phyloP scores from a whole-genome alignment of 2,329 filamentous ascomycete species.

The Plectosphaerella cucumerina region DNA sequence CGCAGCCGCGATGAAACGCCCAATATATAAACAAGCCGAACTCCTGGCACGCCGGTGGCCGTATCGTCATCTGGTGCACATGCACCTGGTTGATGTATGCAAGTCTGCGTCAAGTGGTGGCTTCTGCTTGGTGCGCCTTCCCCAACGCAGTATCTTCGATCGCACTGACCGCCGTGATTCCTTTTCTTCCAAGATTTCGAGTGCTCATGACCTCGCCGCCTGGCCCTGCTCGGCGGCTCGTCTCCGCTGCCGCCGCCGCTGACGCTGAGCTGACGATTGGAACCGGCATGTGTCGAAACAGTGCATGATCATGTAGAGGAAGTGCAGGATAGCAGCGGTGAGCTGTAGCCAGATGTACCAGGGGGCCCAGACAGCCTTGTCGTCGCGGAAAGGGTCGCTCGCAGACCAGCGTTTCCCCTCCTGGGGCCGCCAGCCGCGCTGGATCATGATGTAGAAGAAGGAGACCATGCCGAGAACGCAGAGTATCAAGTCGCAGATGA shows the following conservation, averaged over 20 bases:
- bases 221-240: constrained; percentile 4
- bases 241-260: constrained; percentile 3
- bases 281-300: constrained; percentile 12
- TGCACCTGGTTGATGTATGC: no score
- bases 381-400: constrained; percentile 10
- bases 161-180: no score
- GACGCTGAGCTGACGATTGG: background rate
- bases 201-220: background rate
- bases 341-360: constrained; percentile 17
- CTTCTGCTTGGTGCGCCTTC: no score
- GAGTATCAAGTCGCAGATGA: constrained; percentile 11
- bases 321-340: constrained; percentile 13
- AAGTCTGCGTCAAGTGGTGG: no score
- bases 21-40: no score
- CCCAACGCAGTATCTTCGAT: no score
- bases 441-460: constrained; percentile 15
- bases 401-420: constrained; percentile 5
- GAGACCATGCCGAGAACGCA: constrained; percentile 14
- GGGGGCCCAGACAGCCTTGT: constrained; percentile 13
- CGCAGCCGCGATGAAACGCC: no score
- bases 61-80: no score
- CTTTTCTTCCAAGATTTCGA: no score
- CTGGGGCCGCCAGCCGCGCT: constrained; percentile 10
- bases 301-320: constrained; percentile 16
- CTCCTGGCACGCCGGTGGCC: no score